Percentiles rank a stretch among this genome's conserved stretches.
phyloP scores from a whole-genome alignment of 352 stramenopile species.

The Albugo laibachii region DNA sequence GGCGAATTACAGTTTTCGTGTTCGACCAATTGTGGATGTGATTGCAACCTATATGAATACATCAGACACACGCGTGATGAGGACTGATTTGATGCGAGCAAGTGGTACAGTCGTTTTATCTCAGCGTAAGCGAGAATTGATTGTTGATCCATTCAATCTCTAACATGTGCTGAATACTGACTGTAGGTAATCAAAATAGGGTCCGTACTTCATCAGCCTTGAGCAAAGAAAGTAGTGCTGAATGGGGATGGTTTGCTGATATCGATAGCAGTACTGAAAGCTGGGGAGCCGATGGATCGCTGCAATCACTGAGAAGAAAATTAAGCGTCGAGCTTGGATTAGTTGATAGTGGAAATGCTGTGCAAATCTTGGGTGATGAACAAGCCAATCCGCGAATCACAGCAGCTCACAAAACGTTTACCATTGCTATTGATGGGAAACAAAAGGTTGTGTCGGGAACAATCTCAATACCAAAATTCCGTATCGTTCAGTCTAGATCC shows the following conservation, averaged over 20 bases:
- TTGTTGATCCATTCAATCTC: background rate
- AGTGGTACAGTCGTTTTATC: background rate
- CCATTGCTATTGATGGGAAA: conserved; percentile 46
- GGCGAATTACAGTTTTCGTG: conserved; percentile 8
- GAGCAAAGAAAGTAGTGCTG: conserved; percentile 53
- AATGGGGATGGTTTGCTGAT: conserved; percentile 78
- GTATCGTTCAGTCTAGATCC: conserved; percentile 67
- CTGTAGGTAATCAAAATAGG: conserved; percentile 19
- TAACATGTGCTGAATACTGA: conserved; percentile 1
- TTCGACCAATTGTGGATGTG: conserved; percentile 52
- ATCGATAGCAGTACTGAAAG: conserved; percentile 76
- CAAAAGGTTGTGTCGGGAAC: conserved; percentile 59
- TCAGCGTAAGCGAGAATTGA: background rate
- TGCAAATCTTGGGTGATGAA: conserved; percentile 68
- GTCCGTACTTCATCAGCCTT: conserved; percentile 45
- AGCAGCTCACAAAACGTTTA: conserved; percentile 74
- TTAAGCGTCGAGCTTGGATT: conserved; percentile 52
- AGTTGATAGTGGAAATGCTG: conserved; percentile 29
- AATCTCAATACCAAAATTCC: conserved; percentile 74
- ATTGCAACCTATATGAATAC: conserved; percentile 84
- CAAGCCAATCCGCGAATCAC: conserved; percentile 68
- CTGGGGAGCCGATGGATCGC: conserved; percentile 42
- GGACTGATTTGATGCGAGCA: conserved; percentile 54
- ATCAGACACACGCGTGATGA: conserved; percentile 47
- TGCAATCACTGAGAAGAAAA: conserved; percentile 36